Conservation (phyloP, 2,329 filamentous ascomycete genomes). For the Xylariaceae sp. region DNA sequence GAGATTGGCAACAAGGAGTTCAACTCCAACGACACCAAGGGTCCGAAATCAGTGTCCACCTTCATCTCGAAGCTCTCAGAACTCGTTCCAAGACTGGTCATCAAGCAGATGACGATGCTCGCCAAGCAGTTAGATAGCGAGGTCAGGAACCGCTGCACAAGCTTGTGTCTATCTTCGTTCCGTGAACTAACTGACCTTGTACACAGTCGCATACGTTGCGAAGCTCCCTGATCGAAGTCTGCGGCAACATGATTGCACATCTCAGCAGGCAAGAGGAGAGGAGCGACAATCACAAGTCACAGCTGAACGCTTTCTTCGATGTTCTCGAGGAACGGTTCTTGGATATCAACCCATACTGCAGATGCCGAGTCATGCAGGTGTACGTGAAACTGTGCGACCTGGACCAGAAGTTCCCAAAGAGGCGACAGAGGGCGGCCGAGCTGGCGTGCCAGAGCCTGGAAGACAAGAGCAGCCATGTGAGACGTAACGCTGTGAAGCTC, state of each 20-base stretch:
- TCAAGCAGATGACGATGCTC: slow-evolving; percentile 94
- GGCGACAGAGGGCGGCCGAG: slow-evolving; percentile 80
- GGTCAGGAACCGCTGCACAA: slow-evolving; percentile 40
- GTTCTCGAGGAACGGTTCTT: slow-evolving; percentile 94
- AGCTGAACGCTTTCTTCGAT: slow-evolving; percentile 95
- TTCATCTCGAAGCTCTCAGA: slow-evolving; percentile 94
- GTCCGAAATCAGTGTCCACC: slow-evolving; percentile 90
- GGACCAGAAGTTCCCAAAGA: slow-evolving; percentile 93
- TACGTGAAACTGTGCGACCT: slow-evolving; percentile 88
- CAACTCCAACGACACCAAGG: slow-evolving; percentile 90
- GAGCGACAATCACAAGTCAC: slow-evolving; percentile 86
- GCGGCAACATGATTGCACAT: slow-evolving; percentile 88
- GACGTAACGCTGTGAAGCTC: slow-evolving; percentile 90
- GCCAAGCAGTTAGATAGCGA: slow-evolving; percentile 95
- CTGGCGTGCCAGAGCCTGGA: slow-evolving; percentile 83
- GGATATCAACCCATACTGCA: slow-evolving; percentile 93
- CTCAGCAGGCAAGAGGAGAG: slow-evolving; percentile 88
- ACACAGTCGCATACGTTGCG: slow-evolving; percentile 88
- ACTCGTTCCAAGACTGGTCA: slow-evolving; percentile 82
- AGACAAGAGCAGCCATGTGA: slow-evolving; percentile 97
- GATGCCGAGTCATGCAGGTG: slow-evolving; percentile 87
- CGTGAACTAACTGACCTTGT: slow-evolving; percentile 11
- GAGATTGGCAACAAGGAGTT: slow-evolving; percentile 98
- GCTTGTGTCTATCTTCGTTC: background rate
- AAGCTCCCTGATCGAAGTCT: slow-evolving; percentile 92